These are phyloP conservation scores for Geoglossum glabrum DNA, from an alignment of 495 filamentous ascomycete species.

Conservation along the genomic window DNA sequence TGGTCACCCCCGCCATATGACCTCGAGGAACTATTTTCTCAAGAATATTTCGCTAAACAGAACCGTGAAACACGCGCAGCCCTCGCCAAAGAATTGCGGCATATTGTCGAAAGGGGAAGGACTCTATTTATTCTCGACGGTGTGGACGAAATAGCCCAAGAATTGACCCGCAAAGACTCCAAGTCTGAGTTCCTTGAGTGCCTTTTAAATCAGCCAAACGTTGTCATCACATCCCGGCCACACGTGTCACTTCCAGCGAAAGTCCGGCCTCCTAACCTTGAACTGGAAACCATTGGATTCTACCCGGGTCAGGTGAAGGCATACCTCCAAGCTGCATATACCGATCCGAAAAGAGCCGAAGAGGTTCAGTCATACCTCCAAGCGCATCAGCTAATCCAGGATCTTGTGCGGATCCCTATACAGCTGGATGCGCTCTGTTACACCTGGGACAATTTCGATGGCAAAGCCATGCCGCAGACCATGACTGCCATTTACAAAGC, in stretches of 20 bases:
- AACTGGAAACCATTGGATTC: slow-evolving; percentile 20
- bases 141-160: slow-evolving; percentile 22
- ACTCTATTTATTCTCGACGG: slow-evolving; percentile 23
- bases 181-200: slow-evolving; percentile 9
- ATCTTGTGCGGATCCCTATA: slow-evolving; percentile 25
- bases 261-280: slow-evolving; percentile 9
- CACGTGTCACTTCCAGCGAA: slow-evolving; percentile 8
- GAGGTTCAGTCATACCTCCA: slow-evolving; percentile 19
- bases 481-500: slow-evolving; percentile 25
- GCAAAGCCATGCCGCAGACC: slow-evolving; percentile 12
- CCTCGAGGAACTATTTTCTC: background rate
- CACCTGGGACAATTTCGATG: slow-evolving; percentile 14
- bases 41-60: background rate
- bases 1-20: slow-evolving; percentile 5
- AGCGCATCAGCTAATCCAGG: slow-evolving; percentile 16
- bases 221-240: slow-evolving; percentile 22
- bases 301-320: slow-evolving; percentile 17
- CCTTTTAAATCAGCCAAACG: slow-evolving; percentile 19
- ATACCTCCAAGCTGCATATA: slow-evolving; percentile 13
- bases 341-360: slow-evolving; percentile 8
- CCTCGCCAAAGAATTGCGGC: slow-evolving; percentile 10
- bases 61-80: background rate
- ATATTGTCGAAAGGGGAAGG: slow-evolving; percentile 1
- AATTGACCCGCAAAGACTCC: slow-evolving; percentile 4
- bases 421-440: slow-evolving; percentile 28